These are phyloP conservation scores for Saitozyma podzolica DNA, from an alignment of 768 basidiomycete genomes.

Conservation along the genomic window DNA sequence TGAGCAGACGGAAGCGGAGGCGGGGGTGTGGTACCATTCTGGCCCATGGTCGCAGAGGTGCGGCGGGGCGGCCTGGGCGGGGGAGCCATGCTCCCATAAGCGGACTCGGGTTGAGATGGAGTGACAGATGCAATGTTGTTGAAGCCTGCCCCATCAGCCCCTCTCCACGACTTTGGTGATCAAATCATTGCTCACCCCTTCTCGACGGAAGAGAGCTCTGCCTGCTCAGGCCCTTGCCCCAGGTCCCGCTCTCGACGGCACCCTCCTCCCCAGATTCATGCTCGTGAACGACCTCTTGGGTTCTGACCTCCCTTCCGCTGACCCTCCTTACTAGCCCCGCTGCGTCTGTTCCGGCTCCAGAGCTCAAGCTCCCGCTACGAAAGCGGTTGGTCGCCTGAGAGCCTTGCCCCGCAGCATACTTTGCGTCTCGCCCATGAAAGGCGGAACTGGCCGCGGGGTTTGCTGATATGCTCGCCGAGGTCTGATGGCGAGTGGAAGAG, in stretches of 20 bases:
- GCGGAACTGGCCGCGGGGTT: slow-evolving; percentile 34
- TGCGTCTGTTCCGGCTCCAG: slow-evolving; percentile 5
- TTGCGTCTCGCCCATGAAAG: slow-evolving; percentile 27
- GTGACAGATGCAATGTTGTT: slow-evolving; percentile 3
- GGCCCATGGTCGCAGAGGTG: slow-evolving; percentile 12
- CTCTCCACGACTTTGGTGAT: too few relatives aligned
- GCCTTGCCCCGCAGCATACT: background rate
- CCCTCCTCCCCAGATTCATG: slow-evolving; percentile 18
- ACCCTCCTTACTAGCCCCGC: background rate
- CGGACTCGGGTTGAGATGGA: slow-evolving; percentile 12
- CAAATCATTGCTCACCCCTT: slow-evolving; percentile 23
- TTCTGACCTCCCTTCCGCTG: slow-evolving; percentile 20
- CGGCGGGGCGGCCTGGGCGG: slow-evolving; percentile 41
- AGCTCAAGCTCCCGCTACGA: slow-evolving; percentile 35
- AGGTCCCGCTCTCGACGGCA: slow-evolving; percentile 12
- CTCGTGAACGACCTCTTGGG: slow-evolving; percentile 29
- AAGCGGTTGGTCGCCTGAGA: slow-evolving; percentile 17
- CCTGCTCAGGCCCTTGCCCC: slow-evolving; percentile 35
- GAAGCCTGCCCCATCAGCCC: slow-evolving; percentile 6
- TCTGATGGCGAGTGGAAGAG: slow-evolving; percentile 11
- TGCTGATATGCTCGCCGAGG: slow-evolving; percentile 34
- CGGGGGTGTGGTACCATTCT: slow-evolving; percentile 6
- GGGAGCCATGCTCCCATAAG: slow-evolving; percentile 18
- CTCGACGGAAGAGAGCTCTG: slow-evolving; percentile 44
- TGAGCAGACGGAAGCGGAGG: slow-evolving; percentile 21